Evolutionary conservation across 495 filamentous ascomycete genomes (phyloP), one percentile per base, ranked within the genome.

Genomic region (Chaetomium cochliodes): DNA sequence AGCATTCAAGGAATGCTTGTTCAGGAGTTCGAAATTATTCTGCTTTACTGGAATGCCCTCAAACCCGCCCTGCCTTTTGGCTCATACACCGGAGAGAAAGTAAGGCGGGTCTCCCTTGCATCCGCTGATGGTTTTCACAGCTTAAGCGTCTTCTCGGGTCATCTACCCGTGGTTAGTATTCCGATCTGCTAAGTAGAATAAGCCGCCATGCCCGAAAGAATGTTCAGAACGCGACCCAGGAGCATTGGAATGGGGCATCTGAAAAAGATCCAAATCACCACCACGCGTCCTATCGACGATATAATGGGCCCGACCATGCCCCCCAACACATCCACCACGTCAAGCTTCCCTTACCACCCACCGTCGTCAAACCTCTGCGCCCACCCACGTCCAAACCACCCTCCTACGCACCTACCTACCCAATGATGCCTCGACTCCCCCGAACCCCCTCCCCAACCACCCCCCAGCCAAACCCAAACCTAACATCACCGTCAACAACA

Each of bases 401-500:
- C 1, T 26, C 49, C 49, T 51, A 13, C 28, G 20, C 23, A 4
- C 9, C 13, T 1, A 54, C 12, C 15, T 28, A 11, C 2, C 16
- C 8, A 25, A 6, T 37, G 3, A 58, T 44, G 56, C 56, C 56
- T 22, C 53, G 53, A 12, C 39, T 33, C 44, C 33, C 61, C 9
- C 52, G 42, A 15, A 25, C 52, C 23, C 46, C 25, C 16, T 39
- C 55, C 12, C 18, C 56, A 28, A 60, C 37, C 49, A 55, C 22
- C 5, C 63, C 15, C 9, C 44, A 13, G 44, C 22, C 57, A 64
- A n/a, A n/a, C n/a, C 28, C 56, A 25, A n/a, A n/a, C n/a, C 22
- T 50, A 58, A 50, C n/a, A 30, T 15, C 41, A 13, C 26, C 42
- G 41, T 20, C 62, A 54, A 41, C 56, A 25, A 15, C 57, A 58